Conservation (phyloP, 2,329 filamentous ascomycete genomes). For the Chaetomiaceae sp. region DNA sequence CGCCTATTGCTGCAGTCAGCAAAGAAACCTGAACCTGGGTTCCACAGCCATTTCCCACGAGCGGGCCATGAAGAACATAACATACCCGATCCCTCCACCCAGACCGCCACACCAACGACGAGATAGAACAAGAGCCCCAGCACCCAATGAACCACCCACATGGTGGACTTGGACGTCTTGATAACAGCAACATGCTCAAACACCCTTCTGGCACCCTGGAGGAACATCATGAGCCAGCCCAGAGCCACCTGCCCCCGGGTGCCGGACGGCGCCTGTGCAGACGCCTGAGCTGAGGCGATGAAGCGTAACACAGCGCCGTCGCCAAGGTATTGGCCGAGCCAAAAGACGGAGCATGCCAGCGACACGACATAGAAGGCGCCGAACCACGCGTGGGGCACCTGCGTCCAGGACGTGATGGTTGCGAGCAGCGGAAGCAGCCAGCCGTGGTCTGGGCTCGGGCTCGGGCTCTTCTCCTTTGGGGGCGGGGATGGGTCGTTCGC, state of each 20-base stretch:
- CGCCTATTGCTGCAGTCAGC: constrained; percentile 28
- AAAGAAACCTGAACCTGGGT: too few species aligned
- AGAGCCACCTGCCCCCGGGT: constrained; percentile 57
- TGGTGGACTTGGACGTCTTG: constrained; percentile 65
- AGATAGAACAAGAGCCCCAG: constrained; percentile 76
- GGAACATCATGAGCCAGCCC: constrained; percentile 66
- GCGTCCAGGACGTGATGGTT: constrained; percentile 38
- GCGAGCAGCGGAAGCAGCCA: constrained; percentile 29
- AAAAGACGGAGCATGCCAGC: constrained; percentile 65
- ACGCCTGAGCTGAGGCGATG: constrained; percentile 36
- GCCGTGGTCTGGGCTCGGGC: neutral
- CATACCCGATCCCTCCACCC: constrained; percentile 74
- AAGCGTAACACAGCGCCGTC: constrained; percentile 49
- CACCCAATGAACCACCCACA: constrained; percentile 82
- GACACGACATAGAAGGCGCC: constrained; percentile 79
- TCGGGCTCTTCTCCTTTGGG: too few species aligned
- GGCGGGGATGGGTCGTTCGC: too few species aligned
- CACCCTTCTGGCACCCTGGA: constrained; percentile 71
- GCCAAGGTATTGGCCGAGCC: constrained; percentile 59
- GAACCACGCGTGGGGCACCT: constrained; percentile 87
- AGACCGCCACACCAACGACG: constrained; percentile 67
- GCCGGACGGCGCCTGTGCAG: constrained; percentile 41
- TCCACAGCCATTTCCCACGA: neutral
- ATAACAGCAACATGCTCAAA: constrained; percentile 66
- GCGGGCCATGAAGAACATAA: too few species aligned